Conservation (phyloP, 140 eudicot species). For the Bidens hawaiensis region DNA sequence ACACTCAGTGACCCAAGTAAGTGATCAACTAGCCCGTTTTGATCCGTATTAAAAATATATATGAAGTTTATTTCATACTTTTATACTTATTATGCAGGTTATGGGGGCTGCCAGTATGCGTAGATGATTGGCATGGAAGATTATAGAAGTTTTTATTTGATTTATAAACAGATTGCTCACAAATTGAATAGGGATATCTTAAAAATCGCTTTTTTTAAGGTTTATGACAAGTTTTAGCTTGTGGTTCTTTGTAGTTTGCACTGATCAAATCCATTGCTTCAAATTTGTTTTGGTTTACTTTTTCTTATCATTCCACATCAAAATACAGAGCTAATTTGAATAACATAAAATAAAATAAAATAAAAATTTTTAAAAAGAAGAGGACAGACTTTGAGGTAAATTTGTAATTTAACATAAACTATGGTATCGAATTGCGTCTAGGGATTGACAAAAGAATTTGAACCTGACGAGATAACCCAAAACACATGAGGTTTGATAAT, state of each 20-base stretch:
- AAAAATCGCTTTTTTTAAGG: not conserved
- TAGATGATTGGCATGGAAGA: slow-evolving; percentile 25
- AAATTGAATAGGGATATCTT: not conserved
- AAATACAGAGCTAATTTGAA: too few relatives aligned
- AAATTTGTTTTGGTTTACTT: not conserved
- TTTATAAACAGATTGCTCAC: not conserved
- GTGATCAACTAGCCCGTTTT: too few relatives aligned
- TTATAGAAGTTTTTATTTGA: slow-evolving; percentile 11
- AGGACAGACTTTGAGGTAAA: not conserved
- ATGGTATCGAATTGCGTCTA: not conserved
- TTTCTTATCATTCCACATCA: too few relatives aligned
- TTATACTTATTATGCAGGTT: slow-evolving; percentile 48
- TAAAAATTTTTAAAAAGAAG: too few relatives aligned
- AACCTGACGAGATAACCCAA: too few relatives aligned
- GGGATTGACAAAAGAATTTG: not conserved
- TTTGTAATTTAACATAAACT: not conserved
- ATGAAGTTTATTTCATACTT: not conserved
- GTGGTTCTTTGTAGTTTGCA: slow-evolving; percentile 5
- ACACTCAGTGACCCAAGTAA: slow-evolving; percentile 73
- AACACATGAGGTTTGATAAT: too few relatives aligned
- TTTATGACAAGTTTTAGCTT: not conserved
- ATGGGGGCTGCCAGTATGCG: slow-evolving; percentile 51
- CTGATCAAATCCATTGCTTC: not conserved
- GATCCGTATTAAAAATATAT: not conserved
- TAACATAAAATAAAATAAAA: too few relatives aligned